Evolutionary conservation across 306 rosid genomes (phyloP).

Genomic region (Parietaria judaica): DNA sequence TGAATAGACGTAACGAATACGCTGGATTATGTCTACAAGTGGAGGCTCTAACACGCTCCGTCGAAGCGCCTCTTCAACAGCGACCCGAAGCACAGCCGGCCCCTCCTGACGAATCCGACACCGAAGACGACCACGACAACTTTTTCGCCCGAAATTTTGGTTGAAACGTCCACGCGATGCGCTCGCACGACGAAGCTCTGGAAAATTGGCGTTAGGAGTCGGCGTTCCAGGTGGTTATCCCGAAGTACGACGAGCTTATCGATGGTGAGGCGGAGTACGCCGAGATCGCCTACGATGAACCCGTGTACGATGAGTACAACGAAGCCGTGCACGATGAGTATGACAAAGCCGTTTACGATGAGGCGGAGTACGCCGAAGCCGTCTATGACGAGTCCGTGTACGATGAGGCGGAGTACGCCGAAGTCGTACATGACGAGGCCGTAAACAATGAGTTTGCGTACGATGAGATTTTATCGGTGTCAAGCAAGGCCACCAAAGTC

Average conservation of each 20-base stretch:
- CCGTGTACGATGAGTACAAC: neutral
- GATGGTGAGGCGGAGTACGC: neutral
- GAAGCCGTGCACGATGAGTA: neutral
- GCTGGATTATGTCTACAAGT: neutral
- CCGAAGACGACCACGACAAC: neutral
- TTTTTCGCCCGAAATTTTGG: neutral
- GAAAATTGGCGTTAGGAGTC: no score
- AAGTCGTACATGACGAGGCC: neutral
- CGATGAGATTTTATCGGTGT: no score
- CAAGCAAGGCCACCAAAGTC: no score
- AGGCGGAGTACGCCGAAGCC: no score
- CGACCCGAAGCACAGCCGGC: neutral
- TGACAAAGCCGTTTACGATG: neutral
- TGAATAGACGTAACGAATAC: neutral
- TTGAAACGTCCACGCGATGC: neutral
- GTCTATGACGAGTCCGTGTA: neutral
- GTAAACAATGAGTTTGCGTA: neutral
- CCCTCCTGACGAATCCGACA: neutral
- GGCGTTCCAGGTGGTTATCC: no score
- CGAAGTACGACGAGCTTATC: neutral
- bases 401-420: neutral
- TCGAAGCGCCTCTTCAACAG: neutral
- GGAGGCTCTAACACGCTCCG: neutral
- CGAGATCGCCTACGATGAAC: neutral
- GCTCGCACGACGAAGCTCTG: neutral